Percentiles rank a stretch among this genome's conserved stretches.
Conservation (phyloP, 208 protist species). For the Leishmania braziliensis region DNA sequence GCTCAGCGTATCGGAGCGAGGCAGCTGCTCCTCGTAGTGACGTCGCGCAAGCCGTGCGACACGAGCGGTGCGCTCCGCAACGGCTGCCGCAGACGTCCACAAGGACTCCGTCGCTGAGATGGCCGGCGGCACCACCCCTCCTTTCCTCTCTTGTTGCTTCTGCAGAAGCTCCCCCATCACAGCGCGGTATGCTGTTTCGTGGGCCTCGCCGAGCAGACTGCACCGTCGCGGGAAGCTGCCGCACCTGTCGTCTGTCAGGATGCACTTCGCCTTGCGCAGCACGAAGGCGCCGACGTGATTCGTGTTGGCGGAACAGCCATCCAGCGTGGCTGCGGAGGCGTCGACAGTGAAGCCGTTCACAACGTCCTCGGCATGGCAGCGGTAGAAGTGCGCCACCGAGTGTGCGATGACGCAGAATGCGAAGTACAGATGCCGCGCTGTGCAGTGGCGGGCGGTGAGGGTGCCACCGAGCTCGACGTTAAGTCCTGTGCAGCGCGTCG, state of each 20-base stretch:
- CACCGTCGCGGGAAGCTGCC: slow-evolving; percentile 42
- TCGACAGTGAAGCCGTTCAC: slow-evolving; percentile 86
- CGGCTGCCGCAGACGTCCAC: slow-evolving; percentile 9
- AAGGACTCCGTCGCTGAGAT: neutral
- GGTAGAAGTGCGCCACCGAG: slow-evolving; percentile 71
- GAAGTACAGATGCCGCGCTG: slow-evolving; percentile 67
- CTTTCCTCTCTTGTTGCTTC: neutral
- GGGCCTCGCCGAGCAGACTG: slow-evolving; percentile 25
- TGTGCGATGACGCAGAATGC: slow-evolving; percentile 74
- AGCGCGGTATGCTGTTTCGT: slow-evolving; percentile 17
- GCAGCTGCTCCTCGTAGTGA: slow-evolving; percentile 4
- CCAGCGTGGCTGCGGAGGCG: slow-evolving; percentile 64
- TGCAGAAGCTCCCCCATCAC: slow-evolving; percentile 2
- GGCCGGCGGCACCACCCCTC: neutral
- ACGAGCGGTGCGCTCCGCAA: slow-evolving; percentile 6
- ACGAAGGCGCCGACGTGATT: slow-evolving; percentile 77
- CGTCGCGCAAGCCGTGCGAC: slow-evolving; percentile 11
- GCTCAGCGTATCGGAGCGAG: slow-evolving; percentile 3
- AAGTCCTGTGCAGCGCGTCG: slow-evolving; percentile 50
- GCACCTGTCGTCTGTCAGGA: slow-evolving; percentile 45
- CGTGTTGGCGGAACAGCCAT: slow-evolving; percentile 62
- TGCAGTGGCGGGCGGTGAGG: slow-evolving; percentile 61
- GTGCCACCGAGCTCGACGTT: slow-evolving; percentile 73
- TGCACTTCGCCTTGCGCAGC: slow-evolving; percentile 73
- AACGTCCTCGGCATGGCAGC: slow-evolving; percentile 66